Base-by-base conservation (phyloP, 2,329 filamentous ascomycete species). In the Parasarocladium wereldwijsianum region DNA sequence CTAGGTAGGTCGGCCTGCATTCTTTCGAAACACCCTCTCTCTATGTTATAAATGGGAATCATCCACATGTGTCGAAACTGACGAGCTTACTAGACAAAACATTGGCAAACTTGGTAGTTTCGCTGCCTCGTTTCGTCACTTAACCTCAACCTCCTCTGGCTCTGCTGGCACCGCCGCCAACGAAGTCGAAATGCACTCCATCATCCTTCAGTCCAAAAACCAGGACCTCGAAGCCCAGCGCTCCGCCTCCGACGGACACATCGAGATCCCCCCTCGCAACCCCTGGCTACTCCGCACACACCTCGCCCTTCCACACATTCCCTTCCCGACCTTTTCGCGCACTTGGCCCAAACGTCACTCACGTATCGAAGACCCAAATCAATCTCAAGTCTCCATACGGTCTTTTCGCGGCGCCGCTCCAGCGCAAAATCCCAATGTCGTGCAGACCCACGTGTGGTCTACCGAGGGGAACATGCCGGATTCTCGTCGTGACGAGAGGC, bases 221-320 rank as follows among this genome's bases (percentile, higher is more conserved):
- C 24, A 27, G 3, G 8, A 31, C 10, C 17, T 17, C 26, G 24
- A 26, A 18, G 6, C 28, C 2, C n/a, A n/a, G n/a, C n/a, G n/a
- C n/a, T n/a, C n/a, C n/a, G n/a, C 13, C 7, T 22, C 22, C 13
- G 16, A 24, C 38, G 24, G 32, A 9, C 25, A 33, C 6, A 15
- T 33, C 17, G 38, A 36, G 12, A 26, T 38, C 28, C 38, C 36
- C 5, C 31, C 33, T 17, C 42, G 39, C 13, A 54, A 51, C 32
- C 49, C 50, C 12, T 52, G 54, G 21, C 42, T 44, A 24, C 51
- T 54, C 40, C 46, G 47, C 27, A 53, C 49, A n/a, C 42, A 38
- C 12, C 34, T 50, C 36, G 41, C 44, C 32, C 33, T 52, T 23
- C 36, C 35, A 11, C 34, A 42, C 8, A 19, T 26, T n/a, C 12